Percentiles rank a stretch among this genome's conserved stretches.
These are phyloP conservation scores for Paraphaeosphaeria sporulosa DNA, from an alignment of 2,329 filamentous ascomycete genomes.

Conservation along the genomic window DNA sequence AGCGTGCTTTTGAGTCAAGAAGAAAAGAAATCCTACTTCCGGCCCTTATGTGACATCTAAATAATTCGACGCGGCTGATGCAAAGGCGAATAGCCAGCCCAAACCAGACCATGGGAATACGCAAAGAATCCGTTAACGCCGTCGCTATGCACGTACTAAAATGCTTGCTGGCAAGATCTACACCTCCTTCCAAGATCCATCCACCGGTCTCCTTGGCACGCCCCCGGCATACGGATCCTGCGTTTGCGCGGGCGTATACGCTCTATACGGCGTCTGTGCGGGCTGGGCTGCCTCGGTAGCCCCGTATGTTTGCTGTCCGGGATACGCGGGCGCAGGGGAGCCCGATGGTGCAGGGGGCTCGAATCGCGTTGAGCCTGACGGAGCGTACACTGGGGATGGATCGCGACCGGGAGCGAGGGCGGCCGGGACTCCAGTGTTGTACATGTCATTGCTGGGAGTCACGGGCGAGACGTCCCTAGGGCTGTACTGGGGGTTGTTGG, in stretches of 20 bases:
- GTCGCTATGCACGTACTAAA: too few relatives aligned
- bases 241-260: conserved; percentile 19
- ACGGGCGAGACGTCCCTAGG: conserved; percentile 8
- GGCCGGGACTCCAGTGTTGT: conserved; percentile 10
- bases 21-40: too few relatives aligned
- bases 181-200: conserved; percentile 33
- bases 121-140: neutral
- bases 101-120: neutral
- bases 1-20: too few relatives aligned
- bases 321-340: conserved; percentile 18
- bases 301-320: conserved; percentile 20
- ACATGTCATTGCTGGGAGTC: conserved; percentile 3
- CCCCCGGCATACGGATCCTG: conserved; percentile 18
- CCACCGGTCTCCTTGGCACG: conserved; percentile 25
- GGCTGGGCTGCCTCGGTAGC: conserved; percentile 16
- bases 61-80: too few relatives aligned
- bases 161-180: neutral
- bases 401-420: conserved; percentile 5
- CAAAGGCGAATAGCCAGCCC: too few relatives aligned
- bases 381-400: conserved; percentile 22
- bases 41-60: too few relatives aligned
- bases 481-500: conserved; percentile 1
- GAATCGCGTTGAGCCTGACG: conserved; percentile 20
- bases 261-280: conserved; percentile 24
- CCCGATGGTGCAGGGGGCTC: conserved; percentile 11